Percentiles rank a stretch among this genome's conserved stretches.
phyloP scores from a whole-genome alignment of 1,284 basidiomycete species.

The Paramarasmius palmivorus region DNA sequence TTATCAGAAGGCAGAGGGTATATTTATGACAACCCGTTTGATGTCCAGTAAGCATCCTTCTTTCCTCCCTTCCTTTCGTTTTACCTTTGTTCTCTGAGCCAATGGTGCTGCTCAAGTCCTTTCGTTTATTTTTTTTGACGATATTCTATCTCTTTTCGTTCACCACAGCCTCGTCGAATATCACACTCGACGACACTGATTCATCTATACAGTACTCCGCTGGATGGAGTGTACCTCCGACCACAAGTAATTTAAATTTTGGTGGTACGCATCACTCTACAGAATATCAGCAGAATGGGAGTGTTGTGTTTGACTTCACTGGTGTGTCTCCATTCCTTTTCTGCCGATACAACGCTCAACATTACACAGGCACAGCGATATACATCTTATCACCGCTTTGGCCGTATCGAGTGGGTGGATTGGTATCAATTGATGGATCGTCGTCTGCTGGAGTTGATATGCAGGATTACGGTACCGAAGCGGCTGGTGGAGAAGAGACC shows the following conservation, averaged over 20 bases:
- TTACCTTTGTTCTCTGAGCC: background rate
- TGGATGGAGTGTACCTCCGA: constrained; percentile 3
- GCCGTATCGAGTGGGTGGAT: constrained; percentile 9
- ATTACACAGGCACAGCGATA: background rate
- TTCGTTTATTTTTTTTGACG: background rate
- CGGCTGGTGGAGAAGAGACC: too few species aligned
- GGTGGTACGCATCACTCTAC: constrained; percentile 6
- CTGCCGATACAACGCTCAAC: too few species aligned
- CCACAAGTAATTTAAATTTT: background rate
- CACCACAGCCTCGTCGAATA: background rate
- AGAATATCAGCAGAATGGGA: background rate
- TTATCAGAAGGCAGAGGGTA: too few species aligned
- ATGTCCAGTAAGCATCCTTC: too few species aligned
- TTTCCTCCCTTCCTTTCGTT: background rate
- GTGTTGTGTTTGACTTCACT: background rate
- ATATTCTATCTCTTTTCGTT: background rate
- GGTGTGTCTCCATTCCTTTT: background rate
- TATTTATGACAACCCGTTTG: too few species aligned
- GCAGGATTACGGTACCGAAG: background rate
- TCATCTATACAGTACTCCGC: constrained; percentile 3
- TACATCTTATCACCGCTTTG: constrained; percentile 7
- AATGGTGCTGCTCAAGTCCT: background rate
- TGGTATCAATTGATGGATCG: constrained; percentile 5
- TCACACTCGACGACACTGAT: constrained; percentile 9
- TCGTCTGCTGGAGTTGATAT: constrained; percentile 1